Conservation (phyloP, 2,329 filamentous ascomycete species). For the Allantophomopsis lycopodina region DNA sequence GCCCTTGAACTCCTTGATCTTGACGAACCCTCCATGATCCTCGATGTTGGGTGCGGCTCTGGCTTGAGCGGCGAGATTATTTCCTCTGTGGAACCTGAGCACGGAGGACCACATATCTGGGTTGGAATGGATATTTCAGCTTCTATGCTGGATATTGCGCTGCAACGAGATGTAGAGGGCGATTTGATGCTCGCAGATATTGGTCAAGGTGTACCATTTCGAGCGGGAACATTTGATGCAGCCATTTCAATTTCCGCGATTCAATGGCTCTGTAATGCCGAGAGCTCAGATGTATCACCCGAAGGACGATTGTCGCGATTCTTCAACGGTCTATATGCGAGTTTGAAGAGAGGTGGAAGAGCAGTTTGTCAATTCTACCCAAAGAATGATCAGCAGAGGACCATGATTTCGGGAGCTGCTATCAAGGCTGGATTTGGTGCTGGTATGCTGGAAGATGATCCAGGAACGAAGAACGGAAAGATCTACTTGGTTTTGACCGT, state of each 20-base stretch:
- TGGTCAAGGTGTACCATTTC: conserved; percentile 88
- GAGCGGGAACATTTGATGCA: conserved; percentile 84
- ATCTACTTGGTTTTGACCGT: conserved; percentile 92
- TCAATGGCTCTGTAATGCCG: conserved; percentile 98
- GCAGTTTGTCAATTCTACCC: conserved; percentile 98
- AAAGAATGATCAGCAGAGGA: conserved; percentile 82
- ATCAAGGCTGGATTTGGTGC: conserved; percentile 92
- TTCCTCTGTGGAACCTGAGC: conserved; percentile 50
- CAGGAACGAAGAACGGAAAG: conserved; percentile 92
- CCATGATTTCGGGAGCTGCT: conserved; percentile 83
- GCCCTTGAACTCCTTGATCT: conserved; percentile 87
- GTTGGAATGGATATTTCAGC: conserved; percentile 93
- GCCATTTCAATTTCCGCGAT: conserved; percentile 90
- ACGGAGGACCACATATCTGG: conserved; percentile 85
- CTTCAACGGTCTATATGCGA: conserved; percentile 85
- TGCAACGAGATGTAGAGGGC: conserved; percentile 84
- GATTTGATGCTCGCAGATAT: conserved; percentile 93
- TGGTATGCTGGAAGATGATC: conserved; percentile 87
- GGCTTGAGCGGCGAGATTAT: conserved; percentile 92
- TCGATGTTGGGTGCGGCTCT: conserved; percentile 93
- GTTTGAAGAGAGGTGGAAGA: conserved; percentile 67
- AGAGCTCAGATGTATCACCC: conserved; percentile 72
- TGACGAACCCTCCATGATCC: conserved; percentile 66
- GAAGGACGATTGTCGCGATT: conserved; percentile 69
- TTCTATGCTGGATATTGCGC: conserved; percentile 91